Base-by-base conservation (phyloP, 768 basidiomycete species). In the Termitomyces sp. region DNA sequence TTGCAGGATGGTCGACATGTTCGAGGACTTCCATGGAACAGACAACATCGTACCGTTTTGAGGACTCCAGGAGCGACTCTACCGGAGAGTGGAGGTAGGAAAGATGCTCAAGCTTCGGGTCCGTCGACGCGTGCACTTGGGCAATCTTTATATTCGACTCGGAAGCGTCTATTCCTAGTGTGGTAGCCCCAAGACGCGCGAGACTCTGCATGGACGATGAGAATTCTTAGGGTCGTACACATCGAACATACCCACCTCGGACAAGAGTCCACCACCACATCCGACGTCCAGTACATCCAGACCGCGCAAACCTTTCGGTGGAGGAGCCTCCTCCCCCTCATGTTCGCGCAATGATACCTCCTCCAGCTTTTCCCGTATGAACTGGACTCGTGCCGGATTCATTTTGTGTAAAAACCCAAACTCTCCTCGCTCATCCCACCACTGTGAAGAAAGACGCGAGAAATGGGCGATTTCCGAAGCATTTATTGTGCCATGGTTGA, bases 21-120 rank as follows among this genome's bases (percentile, higher is more conserved):
- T 99, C 97, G 30, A 99, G 68, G 8, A 99, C 96, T 70, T 99
- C 97, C 92, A 98, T 92, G 10, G 94, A 90, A 67, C 94, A 97
- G 14, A 99, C 94, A 19, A 94, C 81, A 68, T 98, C 96, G 67
- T 88, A 98, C 51, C 82, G 82, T 62, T 78, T 79, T 14, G 80
- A 68, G 5, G 85, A 83, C 11, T 78, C 66, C 28, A 91, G 71
- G 3, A 99, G 79, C 0, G 77, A 77, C 66, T 98, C 94, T 0
- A 89, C 92, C 0, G 89, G 77, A 0, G 82, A 77, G 64, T 91
- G 84, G 8, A 82, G 72, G 72, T 98, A 98, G 0, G 75, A 59
- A 67, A 37, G 61, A 3, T 67, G 61, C 9, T 73, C 64, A 19
- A 96, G 76, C 39, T 72, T 67, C 0, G 89, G 88, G 67, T 98